Evolutionary conservation across 164 flowering plant genomes (phyloP).

Genomic region (Umbilicus rupestris): DNA sequence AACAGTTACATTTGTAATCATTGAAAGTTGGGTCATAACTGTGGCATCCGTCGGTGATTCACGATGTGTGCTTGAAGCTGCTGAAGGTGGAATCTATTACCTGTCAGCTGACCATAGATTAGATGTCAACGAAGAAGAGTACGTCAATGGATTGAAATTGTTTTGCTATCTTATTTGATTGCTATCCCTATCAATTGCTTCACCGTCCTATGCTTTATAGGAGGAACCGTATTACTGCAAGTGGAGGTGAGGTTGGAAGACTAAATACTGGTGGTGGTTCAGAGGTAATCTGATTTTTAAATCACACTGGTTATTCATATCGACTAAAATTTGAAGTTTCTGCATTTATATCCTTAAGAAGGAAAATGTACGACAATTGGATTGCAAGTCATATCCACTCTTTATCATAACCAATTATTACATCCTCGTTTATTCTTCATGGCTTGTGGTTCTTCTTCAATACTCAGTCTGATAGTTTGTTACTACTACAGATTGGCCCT

Average conservation of each 20-base stretch:
- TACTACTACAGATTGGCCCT: conserved; percentile 70
- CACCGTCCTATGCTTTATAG: conserved; percentile 25
- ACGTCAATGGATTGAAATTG: conserved; percentile 20
- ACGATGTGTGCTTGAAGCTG: conserved; percentile 82
- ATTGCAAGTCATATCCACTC: neutral
- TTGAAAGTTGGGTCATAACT: conserved; percentile 86
- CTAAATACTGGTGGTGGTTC: conserved; percentile 88
- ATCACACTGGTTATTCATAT: neutral
- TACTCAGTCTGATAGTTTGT: neutral
- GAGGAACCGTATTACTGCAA: conserved; percentile 73
- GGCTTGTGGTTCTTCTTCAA: neutral
- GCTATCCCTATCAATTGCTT: conserved; percentile 9
- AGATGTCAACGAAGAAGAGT: conserved; percentile 87
- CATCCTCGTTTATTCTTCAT: neutral
- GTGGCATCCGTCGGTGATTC: conserved; percentile 99
- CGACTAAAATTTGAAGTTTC: neutral
- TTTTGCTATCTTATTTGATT: neutral
- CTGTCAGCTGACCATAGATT: conserved; percentile 96
- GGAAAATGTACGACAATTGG: neutral
- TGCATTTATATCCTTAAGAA: neutral
- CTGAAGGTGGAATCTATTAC: conserved; percentile 73
- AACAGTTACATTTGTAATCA: conserved; percentile 84
- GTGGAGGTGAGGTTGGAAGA: conserved; percentile 99
- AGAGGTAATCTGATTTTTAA: conserved; percentile 40
- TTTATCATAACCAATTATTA: neutral